phyloP scores from a whole-genome alignment of 108 stramenopile genomes.

The Parietichytrium sp. region DNA sequence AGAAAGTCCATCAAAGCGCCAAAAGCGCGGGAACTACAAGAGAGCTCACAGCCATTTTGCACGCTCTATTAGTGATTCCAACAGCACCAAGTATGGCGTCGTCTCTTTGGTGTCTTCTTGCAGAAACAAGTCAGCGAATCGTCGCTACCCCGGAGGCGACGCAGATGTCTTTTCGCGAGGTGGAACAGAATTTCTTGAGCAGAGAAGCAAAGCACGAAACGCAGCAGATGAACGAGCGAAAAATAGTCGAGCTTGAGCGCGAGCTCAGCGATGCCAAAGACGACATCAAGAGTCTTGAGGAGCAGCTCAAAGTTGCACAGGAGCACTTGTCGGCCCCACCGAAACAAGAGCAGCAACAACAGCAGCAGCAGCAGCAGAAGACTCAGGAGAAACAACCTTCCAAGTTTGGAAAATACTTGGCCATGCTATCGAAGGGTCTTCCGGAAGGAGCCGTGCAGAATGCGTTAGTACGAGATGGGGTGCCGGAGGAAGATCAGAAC shows the following conservation, averaged over 20 bases:
- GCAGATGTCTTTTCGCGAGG: neutral
- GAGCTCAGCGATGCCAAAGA: neutral
- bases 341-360: too few species aligned
- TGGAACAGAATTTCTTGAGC: neutral
- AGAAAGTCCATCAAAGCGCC: neutral
- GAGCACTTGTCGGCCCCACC: too few species aligned
- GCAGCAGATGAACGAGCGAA: neutral
- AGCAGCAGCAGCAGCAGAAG: too few species aligned
- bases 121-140: neutral
- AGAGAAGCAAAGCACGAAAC: neutral
- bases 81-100: neutral
- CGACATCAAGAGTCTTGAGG: too few species aligned
- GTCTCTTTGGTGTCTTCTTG: neutral
- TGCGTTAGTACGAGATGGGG: too few species aligned
- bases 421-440: too few species aligned
- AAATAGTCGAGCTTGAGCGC: neutral
- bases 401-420: too few species aligned
- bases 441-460: too few species aligned
- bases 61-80: constrained; percentile 8
- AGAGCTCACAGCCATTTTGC: neutral
- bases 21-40: neutral
- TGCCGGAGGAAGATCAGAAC: too few species aligned
- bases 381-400: too few species aligned
- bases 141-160: neutral
- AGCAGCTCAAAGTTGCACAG: too few species aligned